A percentile compares a stretch with the other conserved stretches of the same genome.
These are phyloP conservation scores for Trichophyton equinum DNA, from an alignment of 2,329 filamentous ascomycete genomes.

Conservation along the genomic window DNA sequence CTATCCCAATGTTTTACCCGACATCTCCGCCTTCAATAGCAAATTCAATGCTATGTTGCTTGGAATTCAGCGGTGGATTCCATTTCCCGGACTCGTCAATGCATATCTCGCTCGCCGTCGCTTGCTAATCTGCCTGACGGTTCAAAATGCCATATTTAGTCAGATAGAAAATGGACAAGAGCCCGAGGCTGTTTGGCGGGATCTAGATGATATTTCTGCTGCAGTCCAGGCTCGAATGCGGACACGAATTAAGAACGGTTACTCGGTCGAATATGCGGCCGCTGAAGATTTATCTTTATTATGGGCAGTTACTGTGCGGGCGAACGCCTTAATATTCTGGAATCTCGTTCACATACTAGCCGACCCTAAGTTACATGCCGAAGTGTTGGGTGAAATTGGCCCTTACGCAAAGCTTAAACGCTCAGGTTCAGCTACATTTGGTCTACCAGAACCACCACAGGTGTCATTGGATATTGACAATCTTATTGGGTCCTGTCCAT, in stretches of 20 bases:
- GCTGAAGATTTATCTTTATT: slow-evolving; percentile 38
- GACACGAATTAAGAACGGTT: slow-evolving; percentile 27
- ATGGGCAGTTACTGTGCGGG: slow-evolving; percentile 45
- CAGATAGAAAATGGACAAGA: slow-evolving; percentile 32
- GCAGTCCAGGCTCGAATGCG: slow-evolving; percentile 33
- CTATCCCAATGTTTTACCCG: slow-evolving; percentile 41
- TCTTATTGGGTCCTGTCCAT: slow-evolving; percentile 33
- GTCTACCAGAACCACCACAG: slow-evolving; percentile 32
- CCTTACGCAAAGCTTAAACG: slow-evolving; percentile 30
- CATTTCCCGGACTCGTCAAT: slow-evolving; percentile 38
- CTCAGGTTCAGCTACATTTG: slow-evolving; percentile 29
- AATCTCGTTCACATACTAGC: slow-evolving; percentile 36
- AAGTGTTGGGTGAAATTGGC: slow-evolving; percentile 36
- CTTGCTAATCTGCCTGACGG: slow-evolving; percentile 29
- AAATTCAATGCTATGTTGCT: slow-evolving; percentile 43
- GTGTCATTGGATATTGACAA: slow-evolving; percentile 32
- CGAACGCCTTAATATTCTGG: slow-evolving; percentile 42
- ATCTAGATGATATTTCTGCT: slow-evolving; percentile 39
- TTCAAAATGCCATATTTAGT: slow-evolving; percentile 34
- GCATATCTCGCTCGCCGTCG: slow-evolving; percentile 37
- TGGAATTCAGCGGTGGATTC: slow-evolving; percentile 45
- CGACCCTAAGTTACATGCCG: slow-evolving; percentile 28
- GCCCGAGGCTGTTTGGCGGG: slow-evolving; percentile 33
- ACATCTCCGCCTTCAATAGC: slow-evolving; percentile 44
- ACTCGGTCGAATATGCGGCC: slow-evolving; percentile 28